Percentiles rank a stretch among this genome's conserved stretches.
Evolutionary conservation across 306 rosid genomes (phyloP).

Genomic region (Trifolium subterraneum): DNA sequence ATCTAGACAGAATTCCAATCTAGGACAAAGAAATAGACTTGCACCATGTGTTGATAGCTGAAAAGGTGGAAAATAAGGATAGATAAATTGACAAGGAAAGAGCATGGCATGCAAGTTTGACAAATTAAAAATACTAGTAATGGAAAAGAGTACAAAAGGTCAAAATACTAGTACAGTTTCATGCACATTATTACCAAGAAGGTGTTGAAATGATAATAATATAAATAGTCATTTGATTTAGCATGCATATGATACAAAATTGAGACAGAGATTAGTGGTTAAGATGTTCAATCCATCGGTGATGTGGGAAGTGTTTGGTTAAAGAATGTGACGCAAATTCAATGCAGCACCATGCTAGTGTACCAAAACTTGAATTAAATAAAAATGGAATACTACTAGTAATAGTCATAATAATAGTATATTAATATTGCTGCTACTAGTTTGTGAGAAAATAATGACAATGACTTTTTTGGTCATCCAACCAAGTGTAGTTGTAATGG

Average conservation of each 20-base stretch:
- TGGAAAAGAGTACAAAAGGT: background rate
- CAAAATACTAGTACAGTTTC: background rate
- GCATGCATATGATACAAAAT: background rate
- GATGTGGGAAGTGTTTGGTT: background rate
- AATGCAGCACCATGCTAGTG: background rate
- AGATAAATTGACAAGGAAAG: background rate
- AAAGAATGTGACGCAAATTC: background rate
- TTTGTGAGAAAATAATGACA: background rate
- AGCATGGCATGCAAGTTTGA: background rate
- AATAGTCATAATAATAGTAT: background rate
- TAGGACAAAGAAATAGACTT: background rate
- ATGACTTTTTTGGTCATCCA: background rate
- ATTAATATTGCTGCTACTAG: background rate
- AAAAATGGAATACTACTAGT: background rate
- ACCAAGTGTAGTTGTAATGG: background rate
- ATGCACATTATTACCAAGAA: background rate
- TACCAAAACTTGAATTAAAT: background rate
- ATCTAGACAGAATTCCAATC: background rate
- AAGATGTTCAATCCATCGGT: background rate
- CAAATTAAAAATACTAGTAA: background rate
- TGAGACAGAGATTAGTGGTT: background rate
- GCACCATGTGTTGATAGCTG: constrained; percentile 12
- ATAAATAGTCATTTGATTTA: background rate
- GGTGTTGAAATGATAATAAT: background rate
- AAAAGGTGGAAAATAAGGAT: background rate